Conservation (phyloP, 345 rosid species). For the Corymbia maculata region DNA sequence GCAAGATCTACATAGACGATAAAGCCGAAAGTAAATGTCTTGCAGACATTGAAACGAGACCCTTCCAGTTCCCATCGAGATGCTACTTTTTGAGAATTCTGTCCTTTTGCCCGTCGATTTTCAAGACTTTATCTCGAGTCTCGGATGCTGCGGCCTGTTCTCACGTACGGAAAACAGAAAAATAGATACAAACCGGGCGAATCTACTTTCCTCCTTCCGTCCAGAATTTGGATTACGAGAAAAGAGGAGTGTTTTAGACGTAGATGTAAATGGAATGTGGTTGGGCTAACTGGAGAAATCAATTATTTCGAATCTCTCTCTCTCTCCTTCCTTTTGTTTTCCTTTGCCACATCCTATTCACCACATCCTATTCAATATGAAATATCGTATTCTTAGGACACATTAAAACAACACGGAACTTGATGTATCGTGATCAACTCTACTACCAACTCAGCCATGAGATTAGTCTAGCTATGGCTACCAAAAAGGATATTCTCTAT, state of each 20-base stretch:
- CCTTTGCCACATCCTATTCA: not conserved
- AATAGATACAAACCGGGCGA: not conserved
- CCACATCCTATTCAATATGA: not conserved
- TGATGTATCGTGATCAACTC: not conserved
- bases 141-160: not conserved
- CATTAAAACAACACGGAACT: not conserved
- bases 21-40: not conserved
- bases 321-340: not conserved
- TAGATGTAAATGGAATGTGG: not conserved
- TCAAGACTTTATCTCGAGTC: not conserved
- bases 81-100: not conserved
- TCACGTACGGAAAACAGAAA: not conserved
- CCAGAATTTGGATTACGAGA: not conserved
- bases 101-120: not conserved
- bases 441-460: not conserved
- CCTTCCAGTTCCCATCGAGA: not conserved
- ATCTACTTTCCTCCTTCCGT: not conserved
- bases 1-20: not conserved
- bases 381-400: not conserved
- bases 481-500: not conserved
- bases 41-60: not conserved
- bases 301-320: not conserved
- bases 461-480: not conserved
- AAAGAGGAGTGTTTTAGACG: not conserved
- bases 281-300: not conserved